Percentiles rank a stretch among this genome's conserved stretches.
Evolutionary conservation across 2,329 filamentous ascomycete genomes (phyloP).

Genomic region (Domatiomyces globalis): DNA sequence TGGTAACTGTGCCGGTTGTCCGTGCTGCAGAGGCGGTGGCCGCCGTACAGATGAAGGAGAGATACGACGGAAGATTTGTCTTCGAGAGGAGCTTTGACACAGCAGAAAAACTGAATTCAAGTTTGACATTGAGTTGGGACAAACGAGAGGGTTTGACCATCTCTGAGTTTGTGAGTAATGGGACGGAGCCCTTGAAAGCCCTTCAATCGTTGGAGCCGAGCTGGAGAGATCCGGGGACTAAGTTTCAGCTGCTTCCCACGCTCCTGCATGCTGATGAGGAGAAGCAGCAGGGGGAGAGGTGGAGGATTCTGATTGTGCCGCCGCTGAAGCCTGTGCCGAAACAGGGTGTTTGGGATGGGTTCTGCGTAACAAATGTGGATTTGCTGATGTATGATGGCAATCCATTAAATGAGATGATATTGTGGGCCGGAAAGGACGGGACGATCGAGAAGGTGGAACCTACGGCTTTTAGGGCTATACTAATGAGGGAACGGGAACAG

Average conservation of each 20-base stretch:
- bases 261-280: constrained; percentile 8
- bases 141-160: constrained; percentile 12
- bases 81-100: background rate
- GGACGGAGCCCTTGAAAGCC: constrained; percentile 8
- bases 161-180: constrained; percentile 11
- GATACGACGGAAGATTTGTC: constrained; percentile 8
- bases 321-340: background rate
- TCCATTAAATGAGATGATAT: constrained; percentile 24
- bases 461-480: constrained; percentile 20
- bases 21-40: constrained; percentile 13
- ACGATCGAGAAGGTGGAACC: constrained; percentile 18
- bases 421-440: constrained; percentile 21
- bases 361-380: constrained; percentile 24
- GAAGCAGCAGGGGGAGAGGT: constrained; percentile 21
- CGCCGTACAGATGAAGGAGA: constrained; percentile 3
- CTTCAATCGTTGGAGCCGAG: background rate
- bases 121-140: constrained; percentile 12
- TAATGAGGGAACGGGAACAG: background rate
- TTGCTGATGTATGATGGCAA: constrained; percentile 21
- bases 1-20: constrained; percentile 12
- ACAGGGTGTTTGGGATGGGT: constrained; percentile 20
- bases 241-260: constrained; percentile 13
- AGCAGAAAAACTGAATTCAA: constrained; percentile 8
- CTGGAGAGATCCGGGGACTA: background rate
- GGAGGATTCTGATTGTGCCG: constrained; percentile 19